Percentiles rank a stretch among this genome's conserved stretches.
Evolutionary conservation across 352 stramenopile species (phyloP).

Genomic region (Phytophthora litchii): DNA sequence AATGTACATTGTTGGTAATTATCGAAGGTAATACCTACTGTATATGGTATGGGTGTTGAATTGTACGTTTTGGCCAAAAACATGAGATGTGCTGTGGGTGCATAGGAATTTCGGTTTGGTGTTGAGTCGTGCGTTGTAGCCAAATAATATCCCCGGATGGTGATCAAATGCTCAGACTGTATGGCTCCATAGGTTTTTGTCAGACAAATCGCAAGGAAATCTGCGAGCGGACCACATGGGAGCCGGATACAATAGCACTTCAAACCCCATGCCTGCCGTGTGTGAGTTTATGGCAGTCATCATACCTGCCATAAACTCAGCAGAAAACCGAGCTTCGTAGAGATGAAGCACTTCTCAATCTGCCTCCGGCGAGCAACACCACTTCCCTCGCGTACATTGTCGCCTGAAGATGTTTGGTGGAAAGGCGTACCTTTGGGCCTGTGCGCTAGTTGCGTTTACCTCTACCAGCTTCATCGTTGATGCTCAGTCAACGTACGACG

Average conservation of each 20-base stretch:
- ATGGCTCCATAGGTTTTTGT: too few species aligned
- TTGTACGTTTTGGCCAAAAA: too few species aligned
- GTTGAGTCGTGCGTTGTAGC: slow-evolving; percentile 5
- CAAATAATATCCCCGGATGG: slow-evolving; percentile 17
- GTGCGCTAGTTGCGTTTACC: slow-evolving; percentile 23
- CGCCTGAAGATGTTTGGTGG: slow-evolving; percentile 27
- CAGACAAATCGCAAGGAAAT: slow-evolving; percentile 15
- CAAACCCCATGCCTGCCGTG: too few species aligned
- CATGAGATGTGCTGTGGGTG: too few species aligned
- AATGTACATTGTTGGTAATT: too few species aligned
- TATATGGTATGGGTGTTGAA: too few species aligned
- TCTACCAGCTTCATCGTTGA: slow-evolving; percentile 18
- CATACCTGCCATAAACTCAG: slow-evolving; percentile 11
- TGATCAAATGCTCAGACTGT: not conserved
- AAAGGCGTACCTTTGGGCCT: slow-evolving; percentile 33
- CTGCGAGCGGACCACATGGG: too few species aligned
- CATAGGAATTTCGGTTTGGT: not conserved
- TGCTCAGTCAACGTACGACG: slow-evolving; percentile 53
- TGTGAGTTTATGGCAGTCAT: too few species aligned
- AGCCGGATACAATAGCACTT: too few species aligned
- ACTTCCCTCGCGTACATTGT: not conserved
- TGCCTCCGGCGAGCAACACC: slow-evolving; percentile 8
- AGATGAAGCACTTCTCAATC: slow-evolving; percentile 3
- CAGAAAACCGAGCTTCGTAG: not conserved
- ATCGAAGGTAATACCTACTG: too few species aligned